Base-by-base conservation (phyloP, 805 yeast genomes). In the Millerozyma miso region DNA sequence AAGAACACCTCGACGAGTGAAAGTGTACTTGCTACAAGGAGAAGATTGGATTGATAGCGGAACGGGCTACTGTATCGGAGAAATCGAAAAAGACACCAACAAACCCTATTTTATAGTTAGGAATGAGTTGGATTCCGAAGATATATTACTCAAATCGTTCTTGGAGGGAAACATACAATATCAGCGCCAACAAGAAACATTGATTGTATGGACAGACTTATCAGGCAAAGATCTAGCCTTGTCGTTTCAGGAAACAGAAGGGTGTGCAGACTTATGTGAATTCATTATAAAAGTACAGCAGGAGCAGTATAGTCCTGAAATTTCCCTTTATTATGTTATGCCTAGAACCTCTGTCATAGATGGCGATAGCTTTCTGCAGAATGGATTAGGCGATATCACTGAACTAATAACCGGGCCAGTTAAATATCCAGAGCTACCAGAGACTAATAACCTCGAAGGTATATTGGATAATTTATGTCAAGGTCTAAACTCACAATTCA, bases 21-120 rank as follows among this genome's bases (percentile, higher is more conserved):
- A 90, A 58, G 91, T 93, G n/a, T 93, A 91, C 58, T 73, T 86
- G 13, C 69, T 93, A 26, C 81, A 80, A 33, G 84, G 85, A 20
- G 90, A 84, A 38, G 83, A 79, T 52, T 91, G 99, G 99, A 70
- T 80, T 33, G 98, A 91, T 57, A 79, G 84, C 38, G 98, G 97
- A 15, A 89, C 97, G 0, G 98, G 99, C 0, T 84, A 78, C 58
- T 88, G 96, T 55, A 74, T 77, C 39, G 97, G 97, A 5, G 83
- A 81, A 49, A 52, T 83, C 4, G 72, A 69, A 44, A 33, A 39
- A 8, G 56, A 45, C 3, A 47, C 62, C 16, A 53, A 56, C 12
- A 56, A 54, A 4, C 88, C 95, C 2, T 80, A 68, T 53, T 76
- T 90, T 42, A 59, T 83, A 14, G 97, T 91, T 12, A 71, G 80